A percentile compares a stretch with the other conserved stretches of the same genome.
Conservation (phyloP, 164 flowering plant genomes). For the Hamamelis virginiana region DNA sequence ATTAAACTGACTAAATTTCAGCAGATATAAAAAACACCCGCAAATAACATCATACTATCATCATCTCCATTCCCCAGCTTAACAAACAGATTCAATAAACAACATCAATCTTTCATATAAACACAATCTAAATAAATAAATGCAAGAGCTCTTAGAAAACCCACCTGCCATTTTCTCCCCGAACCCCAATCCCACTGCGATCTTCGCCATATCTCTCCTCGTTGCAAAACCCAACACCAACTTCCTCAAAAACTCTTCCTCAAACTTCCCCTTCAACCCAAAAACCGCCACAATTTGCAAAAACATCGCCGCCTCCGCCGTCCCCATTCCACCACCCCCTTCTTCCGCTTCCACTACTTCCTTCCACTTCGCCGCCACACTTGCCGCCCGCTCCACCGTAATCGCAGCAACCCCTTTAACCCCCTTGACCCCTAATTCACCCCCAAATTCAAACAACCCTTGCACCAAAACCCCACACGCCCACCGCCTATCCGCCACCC, state of each 20-base stretch:
- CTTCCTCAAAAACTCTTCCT: conserved; percentile 43
- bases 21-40: background rate
- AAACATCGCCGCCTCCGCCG: conserved; percentile 62
- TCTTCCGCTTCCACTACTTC: conserved; percentile 27
- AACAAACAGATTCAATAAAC: background rate
- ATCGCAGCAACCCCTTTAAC: conserved; percentile 24
- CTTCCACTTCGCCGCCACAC: conserved; percentile 40
- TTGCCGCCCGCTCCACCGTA: conserved; percentile 37
- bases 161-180: conserved; percentile 54
- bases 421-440: conserved; percentile 14
- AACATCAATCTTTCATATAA: background rate
- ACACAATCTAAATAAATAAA: background rate
- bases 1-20: background rate
- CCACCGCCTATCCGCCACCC: conserved; percentile 64
- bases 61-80: background rate
- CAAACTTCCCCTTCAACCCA: conserved; percentile 39
- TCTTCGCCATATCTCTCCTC: conserved; percentile 63
- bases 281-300: conserved; percentile 50
- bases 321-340: conserved; percentile 27
- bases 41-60: background rate
- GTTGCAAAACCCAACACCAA: conserved; percentile 42
- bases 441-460: conserved; percentile 31
- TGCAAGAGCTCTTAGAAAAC: background rate
- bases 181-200: conserved; percentile 42
- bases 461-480: conserved; percentile 49